Percentiles rank a stretch among this genome's conserved stretches.
Conservation (phyloP, 345 rosid species). For the Triadica sebifera region DNA sequence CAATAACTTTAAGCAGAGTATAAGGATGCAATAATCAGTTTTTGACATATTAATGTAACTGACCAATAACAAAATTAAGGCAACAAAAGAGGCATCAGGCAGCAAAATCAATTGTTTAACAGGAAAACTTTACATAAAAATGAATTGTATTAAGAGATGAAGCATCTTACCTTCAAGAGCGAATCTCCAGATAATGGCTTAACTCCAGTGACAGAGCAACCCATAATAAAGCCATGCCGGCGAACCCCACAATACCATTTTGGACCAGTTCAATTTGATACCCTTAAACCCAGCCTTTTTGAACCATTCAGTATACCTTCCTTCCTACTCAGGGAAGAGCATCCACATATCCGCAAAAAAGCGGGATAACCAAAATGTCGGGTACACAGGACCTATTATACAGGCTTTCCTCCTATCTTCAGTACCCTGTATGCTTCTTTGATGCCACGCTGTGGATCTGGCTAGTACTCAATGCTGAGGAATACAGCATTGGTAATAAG, state of each 20-base stretch:
- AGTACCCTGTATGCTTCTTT: constrained; percentile 41
- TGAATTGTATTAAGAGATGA: background rate
- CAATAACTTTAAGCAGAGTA: too few relatives aligned
- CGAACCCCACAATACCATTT: constrained; percentile 42
- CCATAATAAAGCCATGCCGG: constrained; percentile 41
- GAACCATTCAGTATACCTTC: constrained; percentile 44
- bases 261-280: constrained; percentile 37
- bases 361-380: constrained; percentile 40
- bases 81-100: background rate
- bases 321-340: constrained; percentile 43
- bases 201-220: constrained; percentile 42
- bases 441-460: constrained; percentile 41
- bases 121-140: background rate
- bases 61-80: too few relatives aligned
- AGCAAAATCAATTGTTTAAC: background rate
- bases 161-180: constrained; percentile 30
- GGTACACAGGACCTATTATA: constrained; percentile 39
- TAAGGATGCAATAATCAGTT: too few relatives aligned
- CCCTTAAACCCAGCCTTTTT: constrained; percentile 37
- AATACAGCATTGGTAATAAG: background rate
- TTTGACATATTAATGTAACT: too few relatives aligned
- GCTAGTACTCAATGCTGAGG: constrained; percentile 40
- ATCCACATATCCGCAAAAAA: constrained; percentile 41
- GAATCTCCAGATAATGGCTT: constrained; percentile 38
- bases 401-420: constrained; percentile 43